Percentiles rank a stretch among this genome's conserved stretches.
phyloP scores from a whole-genome alignment of 148 eudicot genomes.

The Camellia japonica region DNA sequence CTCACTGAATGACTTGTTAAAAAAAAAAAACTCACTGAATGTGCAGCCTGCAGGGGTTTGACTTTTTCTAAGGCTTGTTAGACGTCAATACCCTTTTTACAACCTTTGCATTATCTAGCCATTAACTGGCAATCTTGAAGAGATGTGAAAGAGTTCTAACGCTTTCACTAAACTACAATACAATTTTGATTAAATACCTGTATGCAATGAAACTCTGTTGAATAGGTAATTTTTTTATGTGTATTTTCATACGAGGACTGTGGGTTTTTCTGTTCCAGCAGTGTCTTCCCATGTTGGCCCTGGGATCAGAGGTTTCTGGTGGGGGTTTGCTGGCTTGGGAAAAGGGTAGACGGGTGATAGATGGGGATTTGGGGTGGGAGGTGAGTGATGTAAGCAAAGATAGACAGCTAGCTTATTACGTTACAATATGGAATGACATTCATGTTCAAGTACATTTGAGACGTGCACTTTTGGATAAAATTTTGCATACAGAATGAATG shows the following conservation, averaged over 20 bases:
- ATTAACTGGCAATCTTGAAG: not conserved
- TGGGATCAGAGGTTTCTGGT: too few relatives aligned
- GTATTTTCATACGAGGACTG: not conserved
- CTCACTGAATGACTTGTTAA: not conserved
- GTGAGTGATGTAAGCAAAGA: too few relatives aligned
- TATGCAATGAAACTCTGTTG: not conserved
- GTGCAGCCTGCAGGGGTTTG: not conserved
- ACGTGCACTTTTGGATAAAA: not conserved
- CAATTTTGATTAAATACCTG: not conserved
- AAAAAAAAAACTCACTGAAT: not conserved
- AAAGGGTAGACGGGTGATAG: too few relatives aligned
- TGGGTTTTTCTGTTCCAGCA: too few relatives aligned
- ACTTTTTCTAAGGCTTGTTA: not conserved
- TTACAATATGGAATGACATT: not conserved
- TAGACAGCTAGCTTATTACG: not conserved
- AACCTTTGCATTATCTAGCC: not conserved
- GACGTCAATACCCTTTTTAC: not conserved
- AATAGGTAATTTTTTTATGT: not conserved
- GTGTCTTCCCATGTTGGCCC: too few relatives aligned
- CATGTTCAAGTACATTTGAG: not conserved
- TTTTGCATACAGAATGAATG: not conserved
- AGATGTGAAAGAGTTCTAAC: not conserved
- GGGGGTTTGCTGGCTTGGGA: too few relatives aligned
- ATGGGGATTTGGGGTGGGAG: too few relatives aligned
- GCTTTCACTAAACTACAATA: too few relatives aligned